Base-by-base conservation (phyloP, 2,329 filamentous ascomycete species). In the Cytospora leucostoma region DNA sequence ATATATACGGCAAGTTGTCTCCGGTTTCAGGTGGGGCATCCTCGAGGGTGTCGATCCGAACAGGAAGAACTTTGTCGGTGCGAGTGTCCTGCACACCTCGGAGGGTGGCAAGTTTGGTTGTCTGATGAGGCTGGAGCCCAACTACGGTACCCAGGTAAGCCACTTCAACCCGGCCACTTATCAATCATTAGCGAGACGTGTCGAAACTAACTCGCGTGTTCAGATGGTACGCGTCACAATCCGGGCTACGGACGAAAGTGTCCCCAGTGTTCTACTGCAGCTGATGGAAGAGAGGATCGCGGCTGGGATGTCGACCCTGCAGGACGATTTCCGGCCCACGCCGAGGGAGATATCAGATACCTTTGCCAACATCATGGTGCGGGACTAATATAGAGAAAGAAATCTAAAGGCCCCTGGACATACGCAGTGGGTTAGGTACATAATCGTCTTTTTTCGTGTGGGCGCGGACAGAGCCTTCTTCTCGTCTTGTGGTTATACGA, bases 211-310 rank as follows among this genome's bases (percentile, higher is more conserved):
- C 38, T 44, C n/a, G 59, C 66, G 8, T 33, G 34, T 13, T 13
- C 69, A 97, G 95, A 97, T 97, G 92, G 91, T 96, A 71, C 93
- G 95, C 59, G 82, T 98, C 65, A 99, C 95, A 0, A 89, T 99
- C 70, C 86, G 95, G 67, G 95, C 94, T 7, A 99, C 95, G 1
- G 94, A 98, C 71, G 95, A 98, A 72, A 85, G 82, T 37, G 92
- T 99, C 0, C 93, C 95, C 8, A 83, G 86, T 1, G 83, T 94
- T 21, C 75, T 99, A 62, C 80, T 95, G 71, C 93, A 92, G 75
- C 79, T 91, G 63, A 96, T 99, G 92, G 90, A 96, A 73, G 91
- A 94, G 67, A 85, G 90, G 66, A 81, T 98, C 55, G 82, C 89
- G 8, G 73, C 76, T 8, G 87, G 87, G 6, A 69, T 77, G 32